phyloP scores from a whole-genome alignment of 352 stramenopile species.

The Phytophthora tentaculata region DNA sequence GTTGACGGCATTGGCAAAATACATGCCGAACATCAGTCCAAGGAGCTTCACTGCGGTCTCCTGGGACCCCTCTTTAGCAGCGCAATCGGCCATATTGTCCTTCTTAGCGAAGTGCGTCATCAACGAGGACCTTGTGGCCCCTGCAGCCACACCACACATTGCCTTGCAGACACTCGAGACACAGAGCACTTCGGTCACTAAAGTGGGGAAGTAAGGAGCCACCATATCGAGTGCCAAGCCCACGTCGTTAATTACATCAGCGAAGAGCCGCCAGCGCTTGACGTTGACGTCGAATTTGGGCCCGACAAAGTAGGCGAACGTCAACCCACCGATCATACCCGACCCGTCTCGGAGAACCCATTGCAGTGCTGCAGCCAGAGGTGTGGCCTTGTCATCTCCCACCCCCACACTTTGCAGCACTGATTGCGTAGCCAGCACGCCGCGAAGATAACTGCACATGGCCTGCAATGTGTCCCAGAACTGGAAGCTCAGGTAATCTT shows the following conservation, averaged over 20 bases:
- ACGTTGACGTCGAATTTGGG: constrained; percentile 95
- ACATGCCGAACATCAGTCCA: constrained; percentile 91
- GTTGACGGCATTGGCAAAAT: constrained; percentile 82
- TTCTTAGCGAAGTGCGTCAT: constrained; percentile 90
- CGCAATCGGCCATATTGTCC: constrained; percentile 92
- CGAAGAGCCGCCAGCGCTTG: constrained; percentile 96
- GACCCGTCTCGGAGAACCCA: constrained; percentile 82
- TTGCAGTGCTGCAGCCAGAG: constrained; percentile 74
- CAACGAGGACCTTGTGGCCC: constrained; percentile 93
- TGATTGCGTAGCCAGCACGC: constrained; percentile 93
- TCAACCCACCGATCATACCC: constrained; percentile 91
- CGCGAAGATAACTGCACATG: constrained; percentile 95
- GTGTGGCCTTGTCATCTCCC: constrained; percentile 84
- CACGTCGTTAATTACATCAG: constrained; percentile 97
- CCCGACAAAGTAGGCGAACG: constrained; percentile 93
- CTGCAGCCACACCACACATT: constrained; percentile 95
- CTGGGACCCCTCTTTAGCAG: constrained; percentile 96
- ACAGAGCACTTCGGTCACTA: constrained; percentile 78
- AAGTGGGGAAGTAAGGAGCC: constrained; percentile 67
- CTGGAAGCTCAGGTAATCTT: constrained; percentile 96
- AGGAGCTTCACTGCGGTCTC: constrained; percentile 96
- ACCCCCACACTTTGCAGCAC: constrained; percentile 94
- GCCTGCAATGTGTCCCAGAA: constrained; percentile 95
- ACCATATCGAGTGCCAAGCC: constrained; percentile 92
- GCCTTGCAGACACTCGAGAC: constrained; percentile 93